Evolutionary conservation across 73 alveolate species (phyloP), one percentile per base, ranked within the genome.

Genomic region (Blepharisma japonicum): DNA sequence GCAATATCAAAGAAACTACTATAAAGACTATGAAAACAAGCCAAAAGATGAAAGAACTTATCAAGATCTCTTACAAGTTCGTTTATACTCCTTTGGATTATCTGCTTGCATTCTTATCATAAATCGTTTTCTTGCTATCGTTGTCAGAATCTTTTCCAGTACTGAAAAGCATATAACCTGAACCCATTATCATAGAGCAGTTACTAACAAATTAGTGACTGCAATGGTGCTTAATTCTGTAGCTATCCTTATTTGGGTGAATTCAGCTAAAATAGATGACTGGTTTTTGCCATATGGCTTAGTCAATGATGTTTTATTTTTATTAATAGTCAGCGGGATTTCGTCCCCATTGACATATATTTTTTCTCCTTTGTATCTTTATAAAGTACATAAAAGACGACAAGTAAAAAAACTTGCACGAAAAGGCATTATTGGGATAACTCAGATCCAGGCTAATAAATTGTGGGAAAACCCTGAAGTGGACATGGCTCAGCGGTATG

Each of bases 211-310:
- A 56, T 78, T 89, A 7, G 47, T 79, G 14, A 18, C 72, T 5
- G 83, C 87, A 6, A 53, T 70, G 23, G 79, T 78, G 61, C 45
- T 86, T 3, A 85, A 84, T 45, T 66, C 95, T 11, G 83, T 89
- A n/a, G 81, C 78, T 25, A 56, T 89, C 20, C 90, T 88, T 6
- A 14, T 85, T 23, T 51, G 78, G 47, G 84, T 85, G 6, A 89
- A 81, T 45, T n/a, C 46, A 39, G 18, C 5, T 0, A 45, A 9
- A 14, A n/a, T n/a, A 4, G 68, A 68, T 11, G 71, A 70, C 6
- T 89, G 90, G 90, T 85, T 85, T 53, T 53, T 45, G 6, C 61
- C 56, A 6, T 79, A 85, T 20, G 95, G 92, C 5, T 82, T 89
- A 18, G 76, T 54, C 18, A 61, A 53, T n/a, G 85, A 81, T 39